Conservation (phyloP, 2,329 filamentous ascomycete genomes). For the Claviceps maximensis region DNA sequence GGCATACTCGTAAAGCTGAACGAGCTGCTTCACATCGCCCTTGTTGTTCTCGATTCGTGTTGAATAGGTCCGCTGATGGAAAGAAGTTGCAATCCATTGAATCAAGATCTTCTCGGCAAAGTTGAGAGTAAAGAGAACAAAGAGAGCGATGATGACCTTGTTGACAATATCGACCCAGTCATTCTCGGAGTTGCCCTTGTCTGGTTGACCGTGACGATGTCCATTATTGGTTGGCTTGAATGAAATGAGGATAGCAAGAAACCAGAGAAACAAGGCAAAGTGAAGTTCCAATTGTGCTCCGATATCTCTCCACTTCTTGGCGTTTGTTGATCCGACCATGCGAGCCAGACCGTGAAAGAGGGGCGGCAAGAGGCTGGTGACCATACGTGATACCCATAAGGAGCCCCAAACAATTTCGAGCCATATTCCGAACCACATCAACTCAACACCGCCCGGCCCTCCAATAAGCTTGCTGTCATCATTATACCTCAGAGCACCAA, state of each 20-base stretch:
- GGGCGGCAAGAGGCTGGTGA: slow-evolving; percentile 36
- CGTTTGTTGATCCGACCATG: slow-evolving; percentile 66
- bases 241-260: slow-evolving; percentile 72
- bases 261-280: slow-evolving; percentile 82
- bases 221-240: slow-evolving; percentile 69
- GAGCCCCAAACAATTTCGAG: slow-evolving; percentile 87
- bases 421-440: slow-evolving; percentile 94
- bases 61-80: slow-evolving; percentile 81
- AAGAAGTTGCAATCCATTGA: slow-evolving; percentile 86
- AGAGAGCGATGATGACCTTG: slow-evolving; percentile 76
- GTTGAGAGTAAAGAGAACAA: slow-evolving; percentile 68
- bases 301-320: slow-evolving; percentile 88
- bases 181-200: slow-evolving; percentile 33
- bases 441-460: slow-evolving; percentile 57
- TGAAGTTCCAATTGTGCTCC: slow-evolving; percentile 76
- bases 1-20: slow-evolving; percentile 52
- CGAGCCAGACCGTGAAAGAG: slow-evolving; percentile 44
- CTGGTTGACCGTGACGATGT: slow-evolving; percentile 28
- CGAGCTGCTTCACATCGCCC: slow-evolving; percentile 58
- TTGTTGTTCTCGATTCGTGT: slow-evolving; percentile 88
- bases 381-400: slow-evolving; percentile 60
- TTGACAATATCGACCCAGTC: slow-evolving; percentile 67
- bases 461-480: slow-evolving; percentile 34
- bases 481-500: slow-evolving; percentile 28
- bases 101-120: slow-evolving; percentile 87